A percentile compares a stretch with the other conserved stretches of the same genome.
These are phyloP conservation scores for Globisporangium uncinulatum DNA, from an alignment of 352 stramenopile genomes.

Conservation along the genomic window DNA sequence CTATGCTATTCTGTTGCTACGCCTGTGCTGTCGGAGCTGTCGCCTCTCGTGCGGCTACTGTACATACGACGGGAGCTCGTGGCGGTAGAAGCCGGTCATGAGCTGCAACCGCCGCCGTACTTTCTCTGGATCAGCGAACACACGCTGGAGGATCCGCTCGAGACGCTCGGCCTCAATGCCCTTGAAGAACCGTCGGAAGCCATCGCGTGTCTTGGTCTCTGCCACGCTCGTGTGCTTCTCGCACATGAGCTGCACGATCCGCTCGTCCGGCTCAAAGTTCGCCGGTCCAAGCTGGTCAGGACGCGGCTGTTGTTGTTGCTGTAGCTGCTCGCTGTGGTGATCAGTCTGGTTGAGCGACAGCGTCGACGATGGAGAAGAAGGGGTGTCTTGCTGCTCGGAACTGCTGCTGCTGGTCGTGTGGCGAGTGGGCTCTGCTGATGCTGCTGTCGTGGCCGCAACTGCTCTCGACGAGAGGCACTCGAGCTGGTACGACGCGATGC, in stretches of 20 bases:
- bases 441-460: background rate
- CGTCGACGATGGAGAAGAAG: background rate
- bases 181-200: constrained; percentile 60
- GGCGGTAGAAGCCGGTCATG: constrained; percentile 53
- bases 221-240: constrained; percentile 31
- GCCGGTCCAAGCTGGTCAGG: constrained; percentile 24
- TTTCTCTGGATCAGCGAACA: constrained; percentile 50
- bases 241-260: constrained; percentile 46
- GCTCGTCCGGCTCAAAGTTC: constrained; percentile 35
- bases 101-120: constrained; percentile 57
- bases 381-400: background rate
- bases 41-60: background rate
- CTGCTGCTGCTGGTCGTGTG: background rate
- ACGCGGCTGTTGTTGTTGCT: constrained; percentile 11
- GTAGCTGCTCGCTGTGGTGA: background rate
- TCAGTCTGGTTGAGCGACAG: background rate
- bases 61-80: constrained; percentile 11
- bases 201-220: constrained; percentile 68
- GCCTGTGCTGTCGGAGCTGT: background rate
- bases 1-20: background rate
- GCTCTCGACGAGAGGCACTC: constrained; percentile 20
- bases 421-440: background rate
- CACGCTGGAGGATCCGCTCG: constrained; percentile 35
- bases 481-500: constrained; percentile 27
- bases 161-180: constrained; percentile 51